These are phyloP conservation scores for Epithele typhae DNA, from an alignment of 768 basidiomycete genomes.

Conservation along the genomic window DNA sequence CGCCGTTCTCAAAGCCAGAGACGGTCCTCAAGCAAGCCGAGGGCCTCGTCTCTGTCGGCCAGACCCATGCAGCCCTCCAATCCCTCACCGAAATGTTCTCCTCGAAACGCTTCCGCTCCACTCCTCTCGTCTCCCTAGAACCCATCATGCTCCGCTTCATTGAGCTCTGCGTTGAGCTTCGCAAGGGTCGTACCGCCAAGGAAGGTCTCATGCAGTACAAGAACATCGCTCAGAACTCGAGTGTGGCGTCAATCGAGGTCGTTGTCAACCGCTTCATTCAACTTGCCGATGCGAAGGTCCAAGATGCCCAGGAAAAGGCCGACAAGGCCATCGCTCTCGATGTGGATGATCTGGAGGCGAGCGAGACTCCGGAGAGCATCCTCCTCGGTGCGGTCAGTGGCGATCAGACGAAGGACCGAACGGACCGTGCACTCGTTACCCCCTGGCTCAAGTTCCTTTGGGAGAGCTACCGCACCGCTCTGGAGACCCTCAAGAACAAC, in stretches of 20 bases:
- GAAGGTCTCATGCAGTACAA: conserved; percentile 97
- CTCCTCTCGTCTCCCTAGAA: conserved; percentile 82
- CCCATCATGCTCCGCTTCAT: conserved; percentile 96
- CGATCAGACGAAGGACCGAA: conserved; percentile 91
- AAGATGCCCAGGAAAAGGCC: conserved; percentile 83
- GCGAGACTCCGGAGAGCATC: conserved; percentile 91
- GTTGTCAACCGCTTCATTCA: conserved; percentile 86
- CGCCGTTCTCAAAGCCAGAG: conserved; percentile 88
- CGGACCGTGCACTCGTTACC: conserved; percentile 90
- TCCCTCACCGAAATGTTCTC: conserved; percentile 90
- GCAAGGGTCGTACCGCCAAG: conserved; percentile 90
- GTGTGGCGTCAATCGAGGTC: conserved; percentile 85
- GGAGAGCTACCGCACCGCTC: conserved; percentile 94
- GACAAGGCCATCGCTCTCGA: conserved; percentile 68
- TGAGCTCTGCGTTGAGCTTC: conserved; percentile 93
- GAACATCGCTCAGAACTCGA: conserved; percentile 93
- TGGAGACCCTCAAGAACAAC: conserved; percentile 96
- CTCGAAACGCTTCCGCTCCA: conserved; percentile 91
- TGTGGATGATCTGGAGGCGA: conserved; percentile 93
- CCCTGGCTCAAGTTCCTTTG: conserved; percentile 99
- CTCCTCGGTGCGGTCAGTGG: conserved; percentile 84
- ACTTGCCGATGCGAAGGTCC: conserved; percentile 76
- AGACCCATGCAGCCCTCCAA: conserved; percentile 86
- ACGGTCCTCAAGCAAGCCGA: conserved; percentile 91
- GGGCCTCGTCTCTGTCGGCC: conserved; percentile 88